phyloP scores from a whole-genome alignment of 2,329 filamentous ascomycete genomes.

The Fusarium buxicola region DNA sequence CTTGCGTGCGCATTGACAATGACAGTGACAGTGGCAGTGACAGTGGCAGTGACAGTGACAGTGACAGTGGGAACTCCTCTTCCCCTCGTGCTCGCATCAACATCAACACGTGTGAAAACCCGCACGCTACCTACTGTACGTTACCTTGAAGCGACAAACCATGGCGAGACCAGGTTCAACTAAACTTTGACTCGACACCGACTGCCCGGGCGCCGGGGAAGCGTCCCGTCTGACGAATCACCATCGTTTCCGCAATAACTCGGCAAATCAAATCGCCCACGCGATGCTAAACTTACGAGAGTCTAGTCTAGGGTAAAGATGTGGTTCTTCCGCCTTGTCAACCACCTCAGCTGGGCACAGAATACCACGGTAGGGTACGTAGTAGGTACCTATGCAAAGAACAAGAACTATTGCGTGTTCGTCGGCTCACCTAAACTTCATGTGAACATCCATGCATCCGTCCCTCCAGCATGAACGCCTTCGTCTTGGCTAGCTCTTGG shows the following conservation, averaged over 20 bases:
- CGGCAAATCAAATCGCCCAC: conserved; percentile 2
- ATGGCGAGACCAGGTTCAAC: neutral
- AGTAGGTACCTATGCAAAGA: neutral
- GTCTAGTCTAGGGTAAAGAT: conserved; percentile 23
- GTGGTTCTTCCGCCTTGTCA: neutral
- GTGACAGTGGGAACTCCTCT: too few species aligned
- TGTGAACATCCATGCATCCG: conserved; percentile 20
- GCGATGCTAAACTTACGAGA: neutral
- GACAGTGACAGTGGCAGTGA: too few species aligned
- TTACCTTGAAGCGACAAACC: neutral
- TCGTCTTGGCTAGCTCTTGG: neutral
- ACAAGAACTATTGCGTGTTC: conserved; percentile 3
- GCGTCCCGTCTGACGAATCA: conserved; percentile 31
- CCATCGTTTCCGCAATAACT: conserved; percentile 9
- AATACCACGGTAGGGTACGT: too few species aligned
- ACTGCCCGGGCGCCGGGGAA: conserved; percentile 36
- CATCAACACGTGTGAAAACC: conserved; percentile 4
- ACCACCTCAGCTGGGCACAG: too few species aligned
- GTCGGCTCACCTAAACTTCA: conserved; percentile 4
- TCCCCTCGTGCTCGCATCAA: conserved; percentile 4
- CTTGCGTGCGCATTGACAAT: conserved; percentile 25
- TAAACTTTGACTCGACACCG: conserved; percentile 35
- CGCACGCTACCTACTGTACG: conserved; percentile 4
- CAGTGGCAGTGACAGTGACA: too few species aligned
- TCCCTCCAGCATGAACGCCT: neutral